Evolutionary conservation across 75 land plant genomes (phyloP), one percentile per base, ranked within the genome.

Genomic region (Cupressus sempervirens): DNA sequence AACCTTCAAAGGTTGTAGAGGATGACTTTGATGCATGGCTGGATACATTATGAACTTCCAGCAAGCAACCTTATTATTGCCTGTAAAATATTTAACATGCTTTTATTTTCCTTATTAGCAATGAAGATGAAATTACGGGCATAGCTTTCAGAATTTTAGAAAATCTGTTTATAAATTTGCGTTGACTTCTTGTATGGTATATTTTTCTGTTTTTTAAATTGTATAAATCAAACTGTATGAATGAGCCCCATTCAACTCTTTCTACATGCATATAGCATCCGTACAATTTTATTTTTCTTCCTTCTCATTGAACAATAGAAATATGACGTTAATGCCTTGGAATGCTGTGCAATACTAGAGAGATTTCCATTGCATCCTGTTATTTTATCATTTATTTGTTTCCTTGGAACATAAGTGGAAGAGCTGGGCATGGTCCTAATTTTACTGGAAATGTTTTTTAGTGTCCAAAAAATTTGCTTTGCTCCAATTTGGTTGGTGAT

Each of bases 1-100:
- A 82, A 52, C 38, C 29, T 29, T 68, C 83, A 82, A 50, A 50
- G 40, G 83, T 82, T 30, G 67, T 84, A 7, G 54, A 87, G 82
- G 88, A 89, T 82, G 92, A 93, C 85, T 91, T 93, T 87, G 94
- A 93, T 84, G 84, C 91, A 68, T 93, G 92, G 94, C 52, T 93
- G 45, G 94, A 91, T 85, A 82, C 89, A 4, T 40, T 93, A 54
- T 90, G 86, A 91, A 48, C 81, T 36, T 77, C 35, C 35, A 20
- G 23, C 26, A 4, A 58, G 67, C 23, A 58, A 58, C 67, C 67
- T 58, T 58, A 58, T 20, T 4, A 4, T 23, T 58, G 18, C 5
- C 77, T 75, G 34, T 36, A 18, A 73, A 32, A 73, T 13, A 14
- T 16, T 1, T 75, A 10, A 72, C 38, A 75, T 75, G 41, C 36